Conservation (phyloP, 768 basidiomycete genomes). For the Cystofilobasidium bisporidii region DNA sequence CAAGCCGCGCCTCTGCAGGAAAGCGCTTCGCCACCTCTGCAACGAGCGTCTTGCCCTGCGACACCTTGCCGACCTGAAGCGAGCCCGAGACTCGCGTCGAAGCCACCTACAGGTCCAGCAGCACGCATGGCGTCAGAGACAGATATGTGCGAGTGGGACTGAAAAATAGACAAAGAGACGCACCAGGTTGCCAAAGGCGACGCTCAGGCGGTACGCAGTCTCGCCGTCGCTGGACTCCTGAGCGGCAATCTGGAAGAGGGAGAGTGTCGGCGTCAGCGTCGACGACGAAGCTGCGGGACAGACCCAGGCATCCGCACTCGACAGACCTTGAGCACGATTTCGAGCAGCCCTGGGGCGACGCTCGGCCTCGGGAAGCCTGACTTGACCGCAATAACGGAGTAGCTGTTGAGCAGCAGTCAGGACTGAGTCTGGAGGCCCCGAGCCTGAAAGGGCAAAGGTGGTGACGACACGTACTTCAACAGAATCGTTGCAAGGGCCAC, state of each 20-base stretch:
- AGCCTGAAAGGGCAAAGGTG: not conserved
- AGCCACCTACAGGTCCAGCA: not conserved
- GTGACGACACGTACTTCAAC: slow-evolving; percentile 64
- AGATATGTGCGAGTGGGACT: too few relatives aligned
- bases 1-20: slow-evolving; percentile 10
- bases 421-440: too few relatives aligned
- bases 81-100: slow-evolving; percentile 11
- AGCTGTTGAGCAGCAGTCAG: slow-evolving; percentile 29
- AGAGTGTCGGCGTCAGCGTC: not conserved
- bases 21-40: slow-evolving; percentile 9
- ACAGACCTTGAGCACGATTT: slow-evolving; percentile 31
- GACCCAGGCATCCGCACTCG: slow-evolving; percentile 2
- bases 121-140: not conserved
- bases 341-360: slow-evolving; percentile 30
- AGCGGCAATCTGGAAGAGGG: slow-evolving; percentile 11
- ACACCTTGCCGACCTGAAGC: slow-evolving; percentile 17
- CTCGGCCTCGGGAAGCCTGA: slow-evolving; percentile 26
- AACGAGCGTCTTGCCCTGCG: slow-evolving; percentile 24
- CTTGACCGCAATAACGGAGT: slow-evolving; percentile 32
- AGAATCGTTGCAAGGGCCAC: slow-evolving; percentile 69
- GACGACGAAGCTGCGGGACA: too few relatives aligned
- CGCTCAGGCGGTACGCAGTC: slow-evolving; percentile 37
- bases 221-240: slow-evolving; percentile 35
- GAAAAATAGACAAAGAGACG: slow-evolving; percentile 15
- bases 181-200: slow-evolving; percentile 41